A percentile compares a stretch with the other conserved stretches of the same genome.
Evolutionary conservation across 768 basidiomycete species (phyloP).

Genomic region (Boletus subcaerulescens): DNA sequence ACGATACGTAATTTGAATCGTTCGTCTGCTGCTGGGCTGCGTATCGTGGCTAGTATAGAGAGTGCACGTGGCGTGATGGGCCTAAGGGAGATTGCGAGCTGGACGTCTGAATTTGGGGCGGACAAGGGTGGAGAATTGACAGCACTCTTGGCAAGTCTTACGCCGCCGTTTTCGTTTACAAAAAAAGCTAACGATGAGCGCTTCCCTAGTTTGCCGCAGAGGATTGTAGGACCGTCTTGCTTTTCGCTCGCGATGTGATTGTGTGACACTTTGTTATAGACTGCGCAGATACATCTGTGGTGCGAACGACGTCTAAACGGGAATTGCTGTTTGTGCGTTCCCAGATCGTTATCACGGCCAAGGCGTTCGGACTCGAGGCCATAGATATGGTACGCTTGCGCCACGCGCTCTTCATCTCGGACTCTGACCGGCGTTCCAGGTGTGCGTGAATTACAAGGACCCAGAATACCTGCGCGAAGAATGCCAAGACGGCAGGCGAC

Average conservation of each 20-base stretch:
- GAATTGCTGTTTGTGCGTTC: conserved; percentile 86
- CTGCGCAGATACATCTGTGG: conserved; percentile 84
- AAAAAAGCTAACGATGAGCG: neutral
- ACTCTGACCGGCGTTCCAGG: conserved; percentile 40
- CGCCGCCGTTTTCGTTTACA: neutral
- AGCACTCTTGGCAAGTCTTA: conserved; percentile 51
- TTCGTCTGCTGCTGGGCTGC: conserved; percentile 38
- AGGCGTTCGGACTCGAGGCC: conserved; percentile 77
- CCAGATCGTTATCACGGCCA: conserved; percentile 75
- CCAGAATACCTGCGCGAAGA: conserved; percentile 64
- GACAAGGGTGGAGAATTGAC: conserved; percentile 51
- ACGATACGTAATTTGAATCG: conserved; percentile 17
- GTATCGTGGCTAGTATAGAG: conserved; percentile 81
- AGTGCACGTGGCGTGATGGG: conserved; percentile 72
- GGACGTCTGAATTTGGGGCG: conserved; percentile 50
- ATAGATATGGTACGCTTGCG: conserved; percentile 75
- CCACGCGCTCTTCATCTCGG: neutral
- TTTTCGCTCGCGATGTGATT: neutral
- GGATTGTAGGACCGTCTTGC: conserved; percentile 60
- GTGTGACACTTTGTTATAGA: conserved; percentile 43
- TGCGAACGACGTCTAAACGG: conserved; percentile 66
- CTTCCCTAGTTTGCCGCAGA: conserved; percentile 82
- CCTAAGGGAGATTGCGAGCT: conserved; percentile 66
- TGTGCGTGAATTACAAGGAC: conserved; percentile 87
- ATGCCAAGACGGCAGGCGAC: conserved; percentile 69